These are phyloP conservation scores for Marsdenia floribunda DNA, from an alignment of 257 asterid species.

Conservation along the genomic window DNA sequence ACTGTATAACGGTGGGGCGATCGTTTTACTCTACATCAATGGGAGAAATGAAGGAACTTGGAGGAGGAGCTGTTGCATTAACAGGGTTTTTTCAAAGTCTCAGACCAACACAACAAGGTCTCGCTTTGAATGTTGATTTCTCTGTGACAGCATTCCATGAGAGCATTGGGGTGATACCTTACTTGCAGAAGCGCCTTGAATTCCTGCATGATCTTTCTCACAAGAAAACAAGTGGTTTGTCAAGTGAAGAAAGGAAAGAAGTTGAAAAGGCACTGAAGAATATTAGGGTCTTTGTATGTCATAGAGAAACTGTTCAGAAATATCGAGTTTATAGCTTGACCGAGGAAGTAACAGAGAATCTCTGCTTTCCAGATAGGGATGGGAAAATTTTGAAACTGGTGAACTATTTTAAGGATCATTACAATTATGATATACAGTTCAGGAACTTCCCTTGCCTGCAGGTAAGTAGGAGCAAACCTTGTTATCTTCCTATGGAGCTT, in stretches of 20 bases:
- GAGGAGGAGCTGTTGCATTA: slow-evolving; percentile 86
- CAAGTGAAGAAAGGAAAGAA: slow-evolving; percentile 53
- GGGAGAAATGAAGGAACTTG: slow-evolving; percentile 78
- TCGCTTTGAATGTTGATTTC: slow-evolving; percentile 82
- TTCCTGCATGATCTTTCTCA: slow-evolving; percentile 51
- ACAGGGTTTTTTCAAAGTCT: slow-evolving; percentile 91
- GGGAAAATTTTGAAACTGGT: slow-evolving; percentile 52
- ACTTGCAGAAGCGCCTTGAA: slow-evolving; percentile 59
- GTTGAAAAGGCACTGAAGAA: slow-evolving; percentile 74
- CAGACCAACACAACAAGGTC: slow-evolving; percentile 93
- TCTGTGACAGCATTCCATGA: slow-evolving; percentile 94
- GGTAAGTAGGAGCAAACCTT: slow-evolving; percentile 81
- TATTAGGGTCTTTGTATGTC: slow-evolving; percentile 81
- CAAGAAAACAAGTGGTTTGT: slow-evolving; percentile 38
- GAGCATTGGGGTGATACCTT: slow-evolving; percentile 79
- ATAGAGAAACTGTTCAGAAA: slow-evolving; percentile 77
- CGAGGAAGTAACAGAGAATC: slow-evolving; percentile 51
- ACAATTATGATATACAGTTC: slow-evolving; percentile 62
- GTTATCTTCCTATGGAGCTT: slow-evolving; percentile 94
- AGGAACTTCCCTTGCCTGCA: slow-evolving; percentile 82
- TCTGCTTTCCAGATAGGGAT: slow-evolving; percentile 77
- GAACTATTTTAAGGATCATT: slow-evolving; percentile 75
- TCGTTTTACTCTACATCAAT: slow-evolving; percentile 64
- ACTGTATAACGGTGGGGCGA: slow-evolving; percentile 56
- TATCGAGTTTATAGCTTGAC: slow-evolving; percentile 72